Evolutionary conservation across 2,329 filamentous ascomycete species (phyloP).

Genomic region (Claviceps sp.): DNA sequence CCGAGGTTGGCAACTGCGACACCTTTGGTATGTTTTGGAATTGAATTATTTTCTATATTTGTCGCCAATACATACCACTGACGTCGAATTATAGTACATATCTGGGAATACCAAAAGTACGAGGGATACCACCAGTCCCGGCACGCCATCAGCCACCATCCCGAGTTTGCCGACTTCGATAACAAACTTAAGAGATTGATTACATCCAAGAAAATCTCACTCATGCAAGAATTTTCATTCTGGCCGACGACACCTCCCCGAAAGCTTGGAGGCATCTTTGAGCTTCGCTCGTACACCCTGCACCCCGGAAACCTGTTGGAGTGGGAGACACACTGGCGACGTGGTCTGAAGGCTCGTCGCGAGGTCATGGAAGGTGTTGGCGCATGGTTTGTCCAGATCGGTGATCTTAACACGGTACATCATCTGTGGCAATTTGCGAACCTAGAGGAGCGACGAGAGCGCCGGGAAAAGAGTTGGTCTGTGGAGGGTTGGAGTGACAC

Average conservation of each 20-base stretch:
- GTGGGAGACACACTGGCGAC: constrained; percentile 97
- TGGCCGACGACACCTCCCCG: constrained; percentile 93
- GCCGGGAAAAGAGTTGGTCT: constrained; percentile 89
- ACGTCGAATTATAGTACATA: constrained; percentile 56
- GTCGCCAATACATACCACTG: background rate
- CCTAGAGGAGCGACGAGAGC: constrained; percentile 79
- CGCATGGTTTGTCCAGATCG: constrained; percentile 98
- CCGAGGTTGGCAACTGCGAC: constrained; percentile 92
- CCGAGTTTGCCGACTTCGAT: constrained; percentile 75
- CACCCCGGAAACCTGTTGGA: constrained; percentile 92
- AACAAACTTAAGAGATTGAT: constrained; percentile 76
- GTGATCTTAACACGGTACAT: constrained; percentile 93
- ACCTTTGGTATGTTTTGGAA: constrained; percentile 61
- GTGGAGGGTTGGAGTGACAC: constrained; percentile 94
- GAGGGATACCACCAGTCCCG: constrained; percentile 89
- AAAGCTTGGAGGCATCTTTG: constrained; percentile 81
- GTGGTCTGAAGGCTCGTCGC: constrained; percentile 75
- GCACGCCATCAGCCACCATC: constrained; percentile 68
- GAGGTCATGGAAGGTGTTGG: constrained; percentile 98
- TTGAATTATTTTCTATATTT: background rate
- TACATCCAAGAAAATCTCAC: constrained; percentile 67
- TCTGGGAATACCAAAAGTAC: constrained; percentile 99
- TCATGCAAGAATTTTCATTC: constrained; percentile 99
- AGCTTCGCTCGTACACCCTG: constrained; percentile 90
- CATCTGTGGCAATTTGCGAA: constrained; percentile 98